Conservation (phyloP, 345 rosid genomes). For the Chamaenerion angustifolium region DNA sequence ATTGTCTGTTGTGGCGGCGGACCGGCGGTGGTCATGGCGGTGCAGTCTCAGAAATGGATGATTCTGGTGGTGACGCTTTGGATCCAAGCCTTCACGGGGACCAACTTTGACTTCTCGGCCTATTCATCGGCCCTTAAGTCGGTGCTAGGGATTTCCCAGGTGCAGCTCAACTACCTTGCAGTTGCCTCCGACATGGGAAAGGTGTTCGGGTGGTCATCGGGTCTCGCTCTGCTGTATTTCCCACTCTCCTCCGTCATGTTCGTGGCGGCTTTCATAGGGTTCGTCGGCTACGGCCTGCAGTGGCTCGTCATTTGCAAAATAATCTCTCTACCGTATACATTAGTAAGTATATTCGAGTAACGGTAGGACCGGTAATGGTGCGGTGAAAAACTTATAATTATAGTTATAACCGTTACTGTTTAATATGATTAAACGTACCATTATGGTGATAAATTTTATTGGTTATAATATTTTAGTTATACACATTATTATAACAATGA, state of each 20-base stretch:
- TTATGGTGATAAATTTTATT: too few species aligned
- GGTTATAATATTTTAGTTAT: too few species aligned
- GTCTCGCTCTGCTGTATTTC: slow-evolving; percentile 60
- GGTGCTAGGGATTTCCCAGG: slow-evolving; percentile 71
- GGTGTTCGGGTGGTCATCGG: slow-evolving; percentile 91
- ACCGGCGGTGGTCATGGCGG: slow-evolving; percentile 31
- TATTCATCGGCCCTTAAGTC: slow-evolving; percentile 72
- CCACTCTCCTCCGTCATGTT: slow-evolving; percentile 67
- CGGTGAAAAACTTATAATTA: too few species aligned
- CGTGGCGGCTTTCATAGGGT: slow-evolving; percentile 75
- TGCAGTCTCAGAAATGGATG: slow-evolving; percentile 90
- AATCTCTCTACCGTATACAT: slow-evolving; percentile 59
- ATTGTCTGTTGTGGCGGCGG: background rate
- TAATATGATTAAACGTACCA: too few species aligned
- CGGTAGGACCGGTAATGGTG: too few species aligned
- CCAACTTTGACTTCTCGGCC: slow-evolving; percentile 91
- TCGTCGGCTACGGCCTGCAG: slow-evolving; percentile 70
- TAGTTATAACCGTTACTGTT: too few species aligned
- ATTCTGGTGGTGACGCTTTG: slow-evolving; percentile 82
- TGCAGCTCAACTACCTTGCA: slow-evolving; percentile 74
- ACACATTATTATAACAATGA: too few species aligned
- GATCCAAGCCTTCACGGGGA: slow-evolving; percentile 96
- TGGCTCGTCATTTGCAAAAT: slow-evolving; percentile 59
- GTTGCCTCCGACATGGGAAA: slow-evolving; percentile 95
- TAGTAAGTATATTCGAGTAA: slow-evolving; percentile 56